These are phyloP conservation scores for Brassica hybrid DNA, from an alignment of 441 rosid species.

Conservation along the genomic window DNA sequence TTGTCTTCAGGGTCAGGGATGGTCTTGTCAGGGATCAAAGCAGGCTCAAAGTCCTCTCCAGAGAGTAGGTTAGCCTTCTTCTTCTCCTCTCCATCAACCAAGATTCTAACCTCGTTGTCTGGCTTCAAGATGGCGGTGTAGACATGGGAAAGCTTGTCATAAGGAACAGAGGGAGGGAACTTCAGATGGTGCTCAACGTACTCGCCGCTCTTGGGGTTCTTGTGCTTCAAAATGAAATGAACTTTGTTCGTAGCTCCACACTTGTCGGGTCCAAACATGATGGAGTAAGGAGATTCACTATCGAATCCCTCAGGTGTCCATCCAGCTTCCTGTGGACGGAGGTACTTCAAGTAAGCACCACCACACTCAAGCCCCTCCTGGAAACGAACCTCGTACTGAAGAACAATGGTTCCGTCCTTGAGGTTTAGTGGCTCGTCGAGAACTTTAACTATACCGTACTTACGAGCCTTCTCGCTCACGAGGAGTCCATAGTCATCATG, in stretches of 20 bases:
- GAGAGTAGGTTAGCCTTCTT: conserved; percentile 79
- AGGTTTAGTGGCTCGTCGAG: conserved; percentile 68
- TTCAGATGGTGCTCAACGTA: conserved; percentile 90
- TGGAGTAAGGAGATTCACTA: conserved; percentile 82
- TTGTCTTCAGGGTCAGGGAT: conserved; percentile 95
- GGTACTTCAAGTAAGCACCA: conserved; percentile 91
- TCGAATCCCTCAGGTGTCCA: conserved; percentile 79
- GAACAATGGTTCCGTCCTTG: conserved; percentile 77
- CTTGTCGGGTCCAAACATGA: conserved; percentile 99
- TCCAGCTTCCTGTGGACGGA: conserved; percentile 87
- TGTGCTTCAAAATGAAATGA: conserved; percentile 92
- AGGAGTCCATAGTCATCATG: conserved; percentile 98
- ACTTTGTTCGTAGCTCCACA: conserved; percentile 97
- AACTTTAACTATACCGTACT: conserved; percentile 88
- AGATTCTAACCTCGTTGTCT: conserved; percentile 72
- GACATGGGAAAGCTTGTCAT: conserved; percentile 91
- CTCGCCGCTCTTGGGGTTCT: conserved; percentile 93
- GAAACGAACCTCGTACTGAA: conserved; percentile 89
- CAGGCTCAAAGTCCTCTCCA: conserved; percentile 83
- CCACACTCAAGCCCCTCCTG: conserved; percentile 98
- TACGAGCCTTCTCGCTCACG: conserved; percentile 83
- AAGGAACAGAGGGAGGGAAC: conserved; percentile 87
- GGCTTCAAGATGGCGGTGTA: conserved; percentile 94
- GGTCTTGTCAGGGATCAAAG: conserved; percentile 83
- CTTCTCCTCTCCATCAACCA: conserved; percentile 93